A percentile compares a stretch with the other conserved stretches of the same genome.
These are phyloP conservation scores for Tulasnella calospora DNA, from an alignment of 768 basidiomycete species.

Conservation along the genomic window DNA sequence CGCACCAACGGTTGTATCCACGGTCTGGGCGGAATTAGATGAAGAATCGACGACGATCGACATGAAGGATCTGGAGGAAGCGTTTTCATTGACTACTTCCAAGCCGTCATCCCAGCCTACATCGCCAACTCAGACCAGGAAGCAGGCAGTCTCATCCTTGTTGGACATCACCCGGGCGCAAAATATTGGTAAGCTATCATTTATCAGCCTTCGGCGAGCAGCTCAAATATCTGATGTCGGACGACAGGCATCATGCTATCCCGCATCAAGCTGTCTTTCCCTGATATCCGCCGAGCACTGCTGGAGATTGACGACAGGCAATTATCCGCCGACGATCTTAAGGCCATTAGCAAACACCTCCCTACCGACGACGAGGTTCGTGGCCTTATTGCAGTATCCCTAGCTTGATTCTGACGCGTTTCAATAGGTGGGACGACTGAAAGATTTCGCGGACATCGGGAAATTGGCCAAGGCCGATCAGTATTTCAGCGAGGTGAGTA, in stretches of 20 bases:
- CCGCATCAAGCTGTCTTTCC: conserved; percentile 58
- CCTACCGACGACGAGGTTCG: conserved; percentile 79
- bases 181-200: conserved; percentile 58
- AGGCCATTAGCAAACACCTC: conserved; percentile 63
- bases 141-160: conserved; percentile 62
- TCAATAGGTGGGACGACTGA: conserved; percentile 56
- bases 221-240: neutral
- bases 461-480: conserved; percentile 80
- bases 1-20: conserved; percentile 41
- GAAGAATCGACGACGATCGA: conserved; percentile 44
- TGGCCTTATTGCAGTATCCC: neutral
- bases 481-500: conserved; percentile 66
- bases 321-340: conserved; percentile 70
- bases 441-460: conserved; percentile 62
- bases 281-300: conserved; percentile 65
- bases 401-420: neutral
- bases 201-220: neutral
- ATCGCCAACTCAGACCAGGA: conserved; percentile 44
- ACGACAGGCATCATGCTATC: conserved; percentile 75
- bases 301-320: conserved; percentile 64
- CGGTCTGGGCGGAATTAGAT: conserved; percentile 66
- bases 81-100: conserved; percentile 56
- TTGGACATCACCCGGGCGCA: conserved; percentile 79
- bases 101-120: conserved; percentile 42
- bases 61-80: conserved; percentile 66